phyloP scores from a whole-genome alignment of 176 grass and related monocot genomes.

The Poa pratensis region DNA sequence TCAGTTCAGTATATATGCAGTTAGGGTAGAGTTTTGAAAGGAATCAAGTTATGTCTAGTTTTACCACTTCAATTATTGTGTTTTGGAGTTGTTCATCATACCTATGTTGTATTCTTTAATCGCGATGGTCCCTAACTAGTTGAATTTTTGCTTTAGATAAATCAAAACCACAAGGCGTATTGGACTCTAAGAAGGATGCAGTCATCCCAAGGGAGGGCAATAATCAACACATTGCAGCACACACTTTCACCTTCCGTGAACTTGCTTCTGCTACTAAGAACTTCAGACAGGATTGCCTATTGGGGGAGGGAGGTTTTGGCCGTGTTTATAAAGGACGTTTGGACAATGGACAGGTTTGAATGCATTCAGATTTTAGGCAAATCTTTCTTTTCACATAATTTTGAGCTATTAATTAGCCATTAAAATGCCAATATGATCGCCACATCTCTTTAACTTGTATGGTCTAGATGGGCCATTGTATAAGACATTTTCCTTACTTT shows the following conservation, averaged over 20 bases:
- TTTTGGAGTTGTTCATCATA: neutral
- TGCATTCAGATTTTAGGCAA: constrained; percentile 24
- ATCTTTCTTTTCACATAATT: neutral
- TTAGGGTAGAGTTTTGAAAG: constrained; percentile 29
- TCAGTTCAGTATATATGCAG: constrained; percentile 5
- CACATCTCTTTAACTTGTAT: constrained; percentile 26
- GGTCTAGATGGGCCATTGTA: constrained; percentile 30
- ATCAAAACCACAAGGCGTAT: constrained; percentile 57
- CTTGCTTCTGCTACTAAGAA: constrained; percentile 83
- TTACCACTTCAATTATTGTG: constrained; percentile 22
- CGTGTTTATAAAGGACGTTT: constrained; percentile 86
- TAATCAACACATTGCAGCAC: constrained; percentile 78
- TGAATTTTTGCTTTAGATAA: constrained; percentile 65
- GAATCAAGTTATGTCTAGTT: constrained; percentile 9
- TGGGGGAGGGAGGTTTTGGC: constrained; percentile 91
- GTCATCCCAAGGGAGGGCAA: constrained; percentile 64
- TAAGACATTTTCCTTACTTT: constrained; percentile 38
- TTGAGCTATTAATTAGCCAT: neutral
- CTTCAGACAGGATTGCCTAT: constrained; percentile 81
- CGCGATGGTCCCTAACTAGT: constrained; percentile 39
- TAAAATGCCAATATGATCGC: constrained; percentile 6
- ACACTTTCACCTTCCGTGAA: constrained; percentile 88
- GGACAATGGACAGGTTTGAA: constrained; percentile 86
- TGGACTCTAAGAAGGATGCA: constrained; percentile 74
- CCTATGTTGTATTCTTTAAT: constrained; percentile 37